Evolutionary conservation across 2,329 filamentous ascomycete genomes (phyloP).

Genomic region (Arthrinium puccinioides): DNA sequence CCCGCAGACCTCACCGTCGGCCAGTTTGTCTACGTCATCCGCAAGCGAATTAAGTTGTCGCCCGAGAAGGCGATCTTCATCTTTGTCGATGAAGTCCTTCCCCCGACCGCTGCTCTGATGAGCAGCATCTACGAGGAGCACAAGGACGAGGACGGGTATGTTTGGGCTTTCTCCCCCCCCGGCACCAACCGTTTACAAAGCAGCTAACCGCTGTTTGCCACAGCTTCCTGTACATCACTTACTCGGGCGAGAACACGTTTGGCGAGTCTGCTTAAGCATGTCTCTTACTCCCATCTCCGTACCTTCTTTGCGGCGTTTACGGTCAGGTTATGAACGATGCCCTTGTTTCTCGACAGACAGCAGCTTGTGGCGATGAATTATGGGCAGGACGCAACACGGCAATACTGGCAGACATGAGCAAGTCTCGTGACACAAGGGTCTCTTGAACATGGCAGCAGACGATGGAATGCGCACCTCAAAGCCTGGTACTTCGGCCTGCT

Average conservation of each 20-base stretch:
- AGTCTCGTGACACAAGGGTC: no score
- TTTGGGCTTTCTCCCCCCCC: slow-evolving; percentile 12
- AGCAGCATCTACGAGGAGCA: slow-evolving; percentile 99
- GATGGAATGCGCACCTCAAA: background rate
- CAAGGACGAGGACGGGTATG: slow-evolving; percentile 72
- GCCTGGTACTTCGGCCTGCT: background rate
- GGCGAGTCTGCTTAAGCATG: slow-evolving; percentile 43
- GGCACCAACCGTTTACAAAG: no score
- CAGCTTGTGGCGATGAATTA: slow-evolving; percentile 1
- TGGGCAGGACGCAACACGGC: slow-evolving; percentile 1
- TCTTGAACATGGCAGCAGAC: background rate
- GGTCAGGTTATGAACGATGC: slow-evolving; percentile 5
- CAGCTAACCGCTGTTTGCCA: slow-evolving; percentile 8
- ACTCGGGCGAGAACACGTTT: slow-evolving; percentile 99
- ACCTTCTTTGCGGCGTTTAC: slow-evolving; percentile 5
- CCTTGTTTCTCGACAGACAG: background rate
- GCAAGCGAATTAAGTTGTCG: slow-evolving; percentile 98
- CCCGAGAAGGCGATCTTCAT: slow-evolving; percentile 99
- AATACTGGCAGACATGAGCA: no score
- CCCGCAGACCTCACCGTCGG: slow-evolving; percentile 96
- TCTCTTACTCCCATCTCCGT: slow-evolving; percentile 1
- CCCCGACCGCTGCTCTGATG: slow-evolving; percentile 95
- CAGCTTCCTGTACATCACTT: slow-evolving; percentile 97
- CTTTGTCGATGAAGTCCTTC: slow-evolving; percentile 97
- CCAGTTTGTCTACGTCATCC: slow-evolving; percentile 99